Conservation (phyloP, 1,284 basidiomycete species). For the Puccinia horiana region DNA sequence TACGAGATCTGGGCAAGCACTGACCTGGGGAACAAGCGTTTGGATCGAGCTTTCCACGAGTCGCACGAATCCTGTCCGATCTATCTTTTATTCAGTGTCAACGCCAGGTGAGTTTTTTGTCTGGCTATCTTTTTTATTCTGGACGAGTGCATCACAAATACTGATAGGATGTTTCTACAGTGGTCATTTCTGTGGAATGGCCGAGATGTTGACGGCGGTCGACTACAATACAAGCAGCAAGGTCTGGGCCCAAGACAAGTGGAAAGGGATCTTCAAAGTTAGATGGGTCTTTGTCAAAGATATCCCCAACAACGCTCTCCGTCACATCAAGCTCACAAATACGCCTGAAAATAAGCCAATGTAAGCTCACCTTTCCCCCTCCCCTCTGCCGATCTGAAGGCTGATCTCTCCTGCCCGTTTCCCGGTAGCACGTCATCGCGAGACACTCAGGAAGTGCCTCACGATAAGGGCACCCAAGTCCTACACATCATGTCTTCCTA, state of each 20-base stretch:
- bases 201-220: constrained; percentile 88
- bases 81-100: constrained; percentile 94
- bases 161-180: constrained; percentile 59
- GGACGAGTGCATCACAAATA: neutral
- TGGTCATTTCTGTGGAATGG: constrained; percentile 95
- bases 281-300: constrained; percentile 93
- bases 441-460: constrained; percentile 79
- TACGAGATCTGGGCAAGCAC: constrained; percentile 97
- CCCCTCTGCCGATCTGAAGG: neutral
- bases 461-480: constrained; percentile 91
- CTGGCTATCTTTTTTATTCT: neutral
- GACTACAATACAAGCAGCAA: constrained; percentile 82
- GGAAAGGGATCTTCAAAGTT: constrained; percentile 95
- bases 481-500: constrained; percentile 88
- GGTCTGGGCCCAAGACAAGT: constrained; percentile 96
- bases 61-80: constrained; percentile 74
- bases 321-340: constrained; percentile 72
- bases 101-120: constrained; percentile 71
- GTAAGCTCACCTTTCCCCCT: constrained; percentile 14
- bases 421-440: constrained; percentile 61
- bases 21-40: constrained; percentile 88
- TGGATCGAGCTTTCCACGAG: constrained; percentile 93
- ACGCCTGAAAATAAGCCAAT: constrained; percentile 95
- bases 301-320: constrained; percentile 79
- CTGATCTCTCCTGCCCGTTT: constrained; percentile 63